Evolutionary conservation across 345 rosid genomes (phyloP).

Genomic region (Citropsis articulata): DNA sequence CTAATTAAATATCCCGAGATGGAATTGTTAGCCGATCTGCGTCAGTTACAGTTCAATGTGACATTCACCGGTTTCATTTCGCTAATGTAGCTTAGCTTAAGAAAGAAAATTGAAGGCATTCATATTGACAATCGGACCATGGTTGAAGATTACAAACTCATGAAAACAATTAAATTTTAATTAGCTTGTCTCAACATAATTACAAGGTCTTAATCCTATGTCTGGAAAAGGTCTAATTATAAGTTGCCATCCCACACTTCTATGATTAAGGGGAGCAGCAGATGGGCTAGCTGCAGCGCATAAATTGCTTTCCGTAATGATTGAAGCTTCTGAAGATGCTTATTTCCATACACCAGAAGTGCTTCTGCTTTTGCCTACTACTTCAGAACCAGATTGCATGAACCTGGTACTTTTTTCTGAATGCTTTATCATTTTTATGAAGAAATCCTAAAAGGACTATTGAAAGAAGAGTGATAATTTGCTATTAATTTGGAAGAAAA

Average conservation of each 20-base stretch:
- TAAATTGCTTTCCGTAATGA: not conserved
- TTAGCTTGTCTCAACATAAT: not conserved
- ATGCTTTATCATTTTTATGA: not conserved
- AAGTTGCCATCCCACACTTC: not conserved
- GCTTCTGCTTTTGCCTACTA: not conserved
- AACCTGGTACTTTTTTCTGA: not conserved
- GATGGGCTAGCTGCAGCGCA: not conserved
- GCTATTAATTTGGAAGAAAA: not conserved
- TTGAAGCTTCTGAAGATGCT: not conserved
- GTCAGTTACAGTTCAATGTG: not conserved
- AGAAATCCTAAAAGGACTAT: not conserved
- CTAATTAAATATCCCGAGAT: slow-evolving; percentile 24
- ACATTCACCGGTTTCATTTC: not conserved
- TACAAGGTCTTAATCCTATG: not conserved
- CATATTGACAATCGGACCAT: not conserved
- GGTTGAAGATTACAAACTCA: not conserved
- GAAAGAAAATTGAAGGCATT: not conserved
- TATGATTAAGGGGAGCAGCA: not conserved
- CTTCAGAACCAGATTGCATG: not conserved
- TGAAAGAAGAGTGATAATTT: not conserved
- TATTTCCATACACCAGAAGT: not conserved
- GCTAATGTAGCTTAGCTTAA: not conserved
- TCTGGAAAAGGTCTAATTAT: not conserved
- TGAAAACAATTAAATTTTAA: not conserved
- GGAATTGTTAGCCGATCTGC: slow-evolving; percentile 10